Evolutionary conservation across 1,139 yeast species (phyloP), one percentile per base, ranked within the genome.

Genomic region (Kluyveromyces sp.): DNA sequence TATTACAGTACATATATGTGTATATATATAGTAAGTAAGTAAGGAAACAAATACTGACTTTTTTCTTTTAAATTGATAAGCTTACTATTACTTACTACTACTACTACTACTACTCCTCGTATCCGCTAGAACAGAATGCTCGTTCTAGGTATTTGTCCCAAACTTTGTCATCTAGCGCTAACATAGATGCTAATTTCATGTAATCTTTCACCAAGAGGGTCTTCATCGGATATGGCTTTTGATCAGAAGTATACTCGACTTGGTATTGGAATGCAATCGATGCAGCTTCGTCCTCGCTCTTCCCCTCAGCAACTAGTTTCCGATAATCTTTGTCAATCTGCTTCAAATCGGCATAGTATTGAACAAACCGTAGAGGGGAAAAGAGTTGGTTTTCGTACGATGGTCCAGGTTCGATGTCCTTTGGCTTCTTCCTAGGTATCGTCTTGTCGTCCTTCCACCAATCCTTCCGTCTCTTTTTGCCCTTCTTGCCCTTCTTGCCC

Each of bases 291-390:
- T 53, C 53, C 25, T 46, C 39, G 6, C 42, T 41, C 8, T 41
- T 37, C 1, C 63, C 63, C 4, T 51, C 45, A 1, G 47, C 39
- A 5, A 58, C 30, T 27, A 44, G 46, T 30, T 53, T 48, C 7
- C 52, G 41, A 43, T 57, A 63, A 1, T 78, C 77, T 2, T 63
- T 53, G 53, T 81, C 76, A 45, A 80, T 74, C 4, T 63, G 55
- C 31, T 73, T 68, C 53, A 86, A 70, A 61, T 87, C 87, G 8
- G 81, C 75, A 60, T 70, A 86, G 61, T 81, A 86, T 60, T 85
- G 95, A 1, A 79, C 79, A 61, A 82, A 87, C 50, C 78, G 70
- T 43, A 75, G 73, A 0, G 95, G 96, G 0, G 92, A 74, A 54
- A 83, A 84, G 15, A 79, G 62, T 65, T 86, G 95, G 1, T 80